Base-by-base conservation (phyloP, 2,329 filamentous ascomycete species). In the Sphaerulina populicola region DNA sequence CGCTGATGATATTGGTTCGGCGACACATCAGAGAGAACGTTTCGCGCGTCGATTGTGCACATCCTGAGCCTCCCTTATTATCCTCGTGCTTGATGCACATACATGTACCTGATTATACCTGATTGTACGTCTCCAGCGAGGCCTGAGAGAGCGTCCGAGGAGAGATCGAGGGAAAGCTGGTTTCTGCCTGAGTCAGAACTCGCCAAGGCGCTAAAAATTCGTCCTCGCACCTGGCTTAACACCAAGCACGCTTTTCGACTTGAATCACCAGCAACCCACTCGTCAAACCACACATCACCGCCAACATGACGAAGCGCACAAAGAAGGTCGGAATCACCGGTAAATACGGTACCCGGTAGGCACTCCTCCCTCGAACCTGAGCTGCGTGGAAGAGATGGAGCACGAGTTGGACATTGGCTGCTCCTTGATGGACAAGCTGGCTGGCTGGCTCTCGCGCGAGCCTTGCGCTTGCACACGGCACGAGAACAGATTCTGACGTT, bases 321-420 rank as follows among this genome's bases (percentile, higher is more conserved):
- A 94, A 88, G 86, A 94, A 95, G 86, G 89, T 94, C 83, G 88
- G 88, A 75, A 90, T 96, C 75, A 96, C 91, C 80, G 88, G 90
- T 78, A 94, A 95, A 84, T 96, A 95, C 79, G 90, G 90, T 82
- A 90, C 86, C 73, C 88, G 89, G 85, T 94, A 86, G 76, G 84
- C 54, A 55, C 29, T 29, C 39, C 46, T 47, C 54, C 51, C 49
- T 46, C 45, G 47, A 41, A 46, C 38, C 15, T 30, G 38, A 39
- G 39, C 18, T 9, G 14, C 30, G 42, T 42, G 46, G 45, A 49
- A 8, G 36, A 49, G 43, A 46, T 29, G 39, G 44, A 40, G 40
- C 43, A 56, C 40, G 44, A 49, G 47, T 40, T 45, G 41, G 51
- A 51, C 10, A 21, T 21, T 18, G 37, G 6, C 7, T 40, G 7